Evolutionary conservation across 768 basidiomycete genomes (phyloP), one percentile per base, ranked within the genome.

Genomic region (Tubosaeta sp.): DNA sequence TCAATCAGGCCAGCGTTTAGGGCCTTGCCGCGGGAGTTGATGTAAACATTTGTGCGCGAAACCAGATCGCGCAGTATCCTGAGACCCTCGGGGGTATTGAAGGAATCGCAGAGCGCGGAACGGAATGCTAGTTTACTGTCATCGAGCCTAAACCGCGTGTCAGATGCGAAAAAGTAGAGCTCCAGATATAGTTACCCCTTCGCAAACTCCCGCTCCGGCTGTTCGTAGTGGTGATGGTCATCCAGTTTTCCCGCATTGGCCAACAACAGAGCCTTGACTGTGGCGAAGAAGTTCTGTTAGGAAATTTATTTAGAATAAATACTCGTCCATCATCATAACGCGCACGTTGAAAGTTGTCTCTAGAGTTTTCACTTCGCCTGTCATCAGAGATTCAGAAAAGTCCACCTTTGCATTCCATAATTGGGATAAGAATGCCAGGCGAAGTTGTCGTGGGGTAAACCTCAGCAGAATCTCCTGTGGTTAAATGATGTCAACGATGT

Each of bases 351-450:
- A 78, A 14, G 84, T 81, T 6, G 76, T 76, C 71, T 99, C 97
- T 26, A 92, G 78, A 50, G 80, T 85, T 57, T 85, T 84, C 16
- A 95, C 91, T 75, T 97, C 95, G 29, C 86, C 84, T 31, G 85
- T 86, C 89, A 91, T 90, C 51, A 89, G 70, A 10, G 85, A 85
- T 64, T 94, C 90, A 29, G 93, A 95, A 69, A 97, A 97, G 68
- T 99, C 97, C 48, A 97, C 80, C 68, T 91, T 91, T 19, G 88
- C 78, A 66, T 87, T 93, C 97, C 97, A 99, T 33, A 85, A 72
- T 64, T 95, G 92, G 6, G 84, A 82, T 59, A 98, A 72, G 76
- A 99, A 99, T 1, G 91, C 89, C 5, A 98, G 76, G 12, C 97
- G 84, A 16, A 99, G 74, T 65, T 98, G 95, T 9, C 97, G 80